Percentiles rank a stretch among this genome's conserved stretches.
Evolutionary conservation across 257 asterid genomes (phyloP).

Genomic region (Jaltomata sinuosa): DNA sequence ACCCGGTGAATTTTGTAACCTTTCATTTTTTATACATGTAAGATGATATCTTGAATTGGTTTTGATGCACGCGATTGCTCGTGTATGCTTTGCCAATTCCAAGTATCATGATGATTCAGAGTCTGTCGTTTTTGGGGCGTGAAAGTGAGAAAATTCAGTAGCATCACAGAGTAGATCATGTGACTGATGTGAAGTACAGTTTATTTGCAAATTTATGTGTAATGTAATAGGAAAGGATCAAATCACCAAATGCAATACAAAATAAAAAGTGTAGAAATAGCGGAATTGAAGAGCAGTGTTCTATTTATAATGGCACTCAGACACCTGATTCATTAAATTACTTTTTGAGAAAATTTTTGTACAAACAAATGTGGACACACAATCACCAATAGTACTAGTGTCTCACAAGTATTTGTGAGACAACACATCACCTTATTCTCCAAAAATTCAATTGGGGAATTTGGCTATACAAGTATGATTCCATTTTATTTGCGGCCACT

Average conservation of each 20-base stretch:
- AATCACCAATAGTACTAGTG: too few relatives aligned
- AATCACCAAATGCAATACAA: background rate
- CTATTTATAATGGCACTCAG: too few relatives aligned
- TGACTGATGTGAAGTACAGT: background rate
- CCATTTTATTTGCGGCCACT: background rate
- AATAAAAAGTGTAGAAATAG: too few relatives aligned
- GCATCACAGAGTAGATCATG: background rate
- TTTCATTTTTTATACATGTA: background rate
- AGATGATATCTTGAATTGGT: conserved; percentile 5
- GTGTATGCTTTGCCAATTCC: background rate
- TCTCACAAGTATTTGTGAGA: too few relatives aligned
- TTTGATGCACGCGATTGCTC: background rate
- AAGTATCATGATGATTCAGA: background rate
- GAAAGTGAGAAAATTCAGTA: background rate
- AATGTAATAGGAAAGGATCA: background rate
- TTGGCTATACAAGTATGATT: background rate
- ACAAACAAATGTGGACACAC: too few relatives aligned
- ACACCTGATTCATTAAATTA: too few relatives aligned
- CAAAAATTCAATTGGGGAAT: too few relatives aligned
- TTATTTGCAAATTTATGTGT: background rate
- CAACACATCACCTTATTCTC: too few relatives aligned
- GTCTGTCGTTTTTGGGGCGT: background rate
- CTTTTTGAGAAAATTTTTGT: too few relatives aligned
- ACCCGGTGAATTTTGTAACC: background rate
- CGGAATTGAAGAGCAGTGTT: too few relatives aligned